phyloP scores from a whole-genome alignment of 2,329 filamentous ascomycete genomes.

The Pestalotiopsis sp. region DNA sequence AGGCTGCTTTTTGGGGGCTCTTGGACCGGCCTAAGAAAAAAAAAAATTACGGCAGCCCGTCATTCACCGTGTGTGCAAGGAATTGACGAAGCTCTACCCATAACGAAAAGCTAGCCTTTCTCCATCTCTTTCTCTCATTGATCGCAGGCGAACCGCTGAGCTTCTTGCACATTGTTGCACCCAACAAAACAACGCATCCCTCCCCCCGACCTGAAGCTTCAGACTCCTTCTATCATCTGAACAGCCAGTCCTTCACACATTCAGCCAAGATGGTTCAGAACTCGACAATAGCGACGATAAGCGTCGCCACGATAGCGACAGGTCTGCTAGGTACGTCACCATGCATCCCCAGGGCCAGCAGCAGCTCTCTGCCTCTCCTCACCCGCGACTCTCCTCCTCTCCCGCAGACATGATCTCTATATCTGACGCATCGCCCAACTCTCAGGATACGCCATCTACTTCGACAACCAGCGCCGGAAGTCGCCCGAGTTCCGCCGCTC shows the following conservation, averaged over 20 bases:
- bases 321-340: conserved; percentile 58
- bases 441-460: conserved; percentile 67
- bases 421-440: background rate
- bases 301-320: conserved; percentile 62
- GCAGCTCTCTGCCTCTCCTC: conserved; percentile 7
- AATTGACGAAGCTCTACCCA: conserved; percentile 3
- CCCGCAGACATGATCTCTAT: background rate
- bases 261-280: conserved; percentile 46
- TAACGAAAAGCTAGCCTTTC: conserved; percentile 8
- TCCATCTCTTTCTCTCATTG: background rate
- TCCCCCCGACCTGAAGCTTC: background rate
- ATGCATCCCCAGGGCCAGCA: conserved; percentile 11
- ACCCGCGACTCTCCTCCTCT: background rate
- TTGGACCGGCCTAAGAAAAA: background rate
- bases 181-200: background rate
- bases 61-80: background rate
- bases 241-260: background rate
- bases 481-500: conserved; percentile 67
- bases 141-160: background rate
- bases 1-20: background rate
- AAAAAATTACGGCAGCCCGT: conserved; percentile 6
- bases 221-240: background rate
- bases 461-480: conserved; percentile 68
- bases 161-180: background rate
- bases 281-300: conserved; percentile 61